phyloP scores from a whole-genome alignment of 208 protist species.

The Acanthamoeba castellanii region DNA sequence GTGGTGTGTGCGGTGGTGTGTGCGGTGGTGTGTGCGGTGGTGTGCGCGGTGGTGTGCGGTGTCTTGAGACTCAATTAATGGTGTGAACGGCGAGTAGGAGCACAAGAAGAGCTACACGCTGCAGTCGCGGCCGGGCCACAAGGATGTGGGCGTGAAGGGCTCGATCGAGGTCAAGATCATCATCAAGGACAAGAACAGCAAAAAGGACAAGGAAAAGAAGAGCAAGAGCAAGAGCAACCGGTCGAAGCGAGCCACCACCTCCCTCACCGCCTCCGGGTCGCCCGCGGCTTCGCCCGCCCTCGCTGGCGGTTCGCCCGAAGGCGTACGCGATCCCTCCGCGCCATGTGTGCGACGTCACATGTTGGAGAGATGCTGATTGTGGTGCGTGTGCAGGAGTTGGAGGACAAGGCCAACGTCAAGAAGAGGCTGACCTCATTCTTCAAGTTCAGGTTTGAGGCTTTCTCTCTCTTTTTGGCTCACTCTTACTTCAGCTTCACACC shows the following conservation, averaged over 20 bases:
- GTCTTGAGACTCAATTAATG: too few species aligned
- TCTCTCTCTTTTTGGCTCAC: neutral
- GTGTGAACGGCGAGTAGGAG: neutral
- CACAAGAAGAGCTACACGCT: constrained; percentile 16
- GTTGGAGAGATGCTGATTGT: neutral
- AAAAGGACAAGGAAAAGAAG: constrained; percentile 51
- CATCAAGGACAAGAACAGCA: constrained; percentile 47
- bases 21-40: neutral
- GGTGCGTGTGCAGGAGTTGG: constrained; percentile 1
- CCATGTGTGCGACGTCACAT: too few species aligned
- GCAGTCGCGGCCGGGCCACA: neutral
- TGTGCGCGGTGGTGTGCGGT: too few species aligned
- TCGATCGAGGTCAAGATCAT: constrained; percentile 52
- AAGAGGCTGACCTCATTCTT: constrained; percentile 67
- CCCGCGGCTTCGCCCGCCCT: neutral
- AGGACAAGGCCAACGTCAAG: constrained; percentile 69
- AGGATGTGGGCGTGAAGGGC: constrained; percentile 54
- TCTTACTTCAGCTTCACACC: too few species aligned
- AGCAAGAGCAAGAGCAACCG: neutral
- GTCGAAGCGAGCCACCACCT: neutral
- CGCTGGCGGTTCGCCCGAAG: neutral
- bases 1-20: neutral
- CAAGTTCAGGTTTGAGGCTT: constrained; percentile 43
- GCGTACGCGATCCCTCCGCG: neutral
- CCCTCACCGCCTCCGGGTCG: neutral